These are phyloP conservation scores for Microthlaspi erraticum DNA, from an alignment of 345 rosid genomes.

Conservation along the genomic window DNA sequence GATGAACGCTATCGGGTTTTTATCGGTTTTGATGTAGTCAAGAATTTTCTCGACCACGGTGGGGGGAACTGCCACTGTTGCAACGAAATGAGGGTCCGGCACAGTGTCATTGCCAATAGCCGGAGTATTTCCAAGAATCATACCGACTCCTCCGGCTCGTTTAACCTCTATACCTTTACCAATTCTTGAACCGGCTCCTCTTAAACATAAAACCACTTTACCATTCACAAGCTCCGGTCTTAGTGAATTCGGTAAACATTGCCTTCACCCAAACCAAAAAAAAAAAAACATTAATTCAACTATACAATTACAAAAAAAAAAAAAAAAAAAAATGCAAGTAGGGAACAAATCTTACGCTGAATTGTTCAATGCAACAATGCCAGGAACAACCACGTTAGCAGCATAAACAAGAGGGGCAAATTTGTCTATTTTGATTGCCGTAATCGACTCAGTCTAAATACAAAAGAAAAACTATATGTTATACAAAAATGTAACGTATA, in stretches of 20 bases:
- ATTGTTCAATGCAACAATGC: conserved; percentile 48
- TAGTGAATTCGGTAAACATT: conserved; percentile 74
- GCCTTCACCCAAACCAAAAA: conserved; percentile 45
- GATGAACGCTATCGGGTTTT: conserved; percentile 59
- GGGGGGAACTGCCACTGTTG: conserved; percentile 53
- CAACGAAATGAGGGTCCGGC: conserved; percentile 63
- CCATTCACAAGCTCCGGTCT: conserved; percentile 62
- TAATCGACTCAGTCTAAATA: conserved; percentile 64
- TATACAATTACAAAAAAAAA: background rate
- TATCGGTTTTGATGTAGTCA: conserved; percentile 63
- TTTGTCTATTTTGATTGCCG: conserved; percentile 53
- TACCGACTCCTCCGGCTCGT: conserved; percentile 82
- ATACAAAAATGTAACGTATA: conserved; percentile 13
- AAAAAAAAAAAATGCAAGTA: background rate
- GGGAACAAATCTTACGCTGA: conserved; percentile 48
- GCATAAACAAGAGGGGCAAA: conserved; percentile 68
- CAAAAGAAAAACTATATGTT: conserved; percentile 28
- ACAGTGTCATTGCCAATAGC: conserved; percentile 43
- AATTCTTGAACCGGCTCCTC: conserved; percentile 65
- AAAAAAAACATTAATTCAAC: background rate
- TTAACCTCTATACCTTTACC: conserved; percentile 77
- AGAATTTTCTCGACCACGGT: conserved; percentile 49
- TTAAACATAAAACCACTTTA: conserved; percentile 78
- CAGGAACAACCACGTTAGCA: conserved; percentile 55
- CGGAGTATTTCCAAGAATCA: conserved; percentile 60